Conservation (phyloP, 768 basidiomycete genomes). For the Psilocybe azurescens region DNA sequence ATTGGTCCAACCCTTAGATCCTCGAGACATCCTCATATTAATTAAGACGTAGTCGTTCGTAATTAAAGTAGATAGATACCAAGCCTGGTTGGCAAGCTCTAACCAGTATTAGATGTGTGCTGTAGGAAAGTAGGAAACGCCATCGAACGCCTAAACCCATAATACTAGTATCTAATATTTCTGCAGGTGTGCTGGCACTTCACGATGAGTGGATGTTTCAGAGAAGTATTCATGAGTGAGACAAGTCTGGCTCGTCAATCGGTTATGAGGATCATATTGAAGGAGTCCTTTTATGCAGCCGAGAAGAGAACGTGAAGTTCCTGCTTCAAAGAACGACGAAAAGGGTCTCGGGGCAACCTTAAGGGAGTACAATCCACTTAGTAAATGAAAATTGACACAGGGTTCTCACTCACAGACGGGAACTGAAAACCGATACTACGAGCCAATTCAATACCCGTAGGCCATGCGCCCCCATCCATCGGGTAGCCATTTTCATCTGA, state of each 20-base stretch:
- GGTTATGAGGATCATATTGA: constrained; percentile 82
- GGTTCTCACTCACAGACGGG: constrained; percentile 69
- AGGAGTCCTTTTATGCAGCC: constrained; percentile 87
- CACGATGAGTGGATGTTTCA: constrained; percentile 51
- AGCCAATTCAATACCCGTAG: constrained; percentile 81
- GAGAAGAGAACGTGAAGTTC: constrained; percentile 74
- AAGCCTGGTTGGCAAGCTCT: too few relatives aligned
- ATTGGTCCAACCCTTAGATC: too few relatives aligned
- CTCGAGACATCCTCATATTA: too few relatives aligned
- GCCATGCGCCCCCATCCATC: constrained; percentile 86
- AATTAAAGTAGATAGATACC: too few relatives aligned
- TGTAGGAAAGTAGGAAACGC: too few relatives aligned
- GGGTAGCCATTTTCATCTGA: constrained; percentile 64
- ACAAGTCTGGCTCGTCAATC: constrained; percentile 82
- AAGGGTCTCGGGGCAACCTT: constrained; percentile 66
- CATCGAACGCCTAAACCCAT: too few relatives aligned
- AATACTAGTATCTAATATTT: neutral
- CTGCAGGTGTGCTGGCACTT: neutral
- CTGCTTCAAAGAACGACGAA: constrained; percentile 70
- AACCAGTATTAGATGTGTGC: too few relatives aligned
- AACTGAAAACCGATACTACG: constrained; percentile 79
- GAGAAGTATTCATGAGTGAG: constrained; percentile 84
- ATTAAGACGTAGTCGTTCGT: too few relatives aligned
- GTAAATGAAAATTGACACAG: constrained; percentile 2
- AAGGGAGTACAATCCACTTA: constrained; percentile 6